phyloP scores from a whole-genome alignment of 345 rosid species.

The Populus deltoides region DNA sequence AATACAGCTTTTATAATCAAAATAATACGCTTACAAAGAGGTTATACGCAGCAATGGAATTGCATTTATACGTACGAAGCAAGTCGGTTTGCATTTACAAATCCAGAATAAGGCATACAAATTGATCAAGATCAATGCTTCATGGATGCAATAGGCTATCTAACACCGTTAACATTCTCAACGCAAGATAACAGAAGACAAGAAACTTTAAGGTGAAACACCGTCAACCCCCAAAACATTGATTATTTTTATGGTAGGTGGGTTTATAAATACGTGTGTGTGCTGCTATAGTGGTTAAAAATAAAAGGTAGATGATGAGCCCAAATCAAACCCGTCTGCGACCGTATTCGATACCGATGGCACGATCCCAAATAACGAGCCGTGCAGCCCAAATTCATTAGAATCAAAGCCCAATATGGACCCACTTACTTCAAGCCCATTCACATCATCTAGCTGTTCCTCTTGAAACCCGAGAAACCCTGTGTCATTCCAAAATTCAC shows the following conservation, averaged over 20 bases:
- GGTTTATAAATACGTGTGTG: neutral
- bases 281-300: neutral
- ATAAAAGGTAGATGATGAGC: constrained; percentile 37
- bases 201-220: neutral
- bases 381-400: constrained; percentile 27
- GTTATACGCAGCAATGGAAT: neutral
- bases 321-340: constrained; percentile 41
- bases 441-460: constrained; percentile 14
- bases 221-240: neutral
- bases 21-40: neutral
- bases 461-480: constrained; percentile 31
- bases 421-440: constrained; percentile 9
- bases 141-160: neutral
- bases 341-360: constrained; percentile 33
- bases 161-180: neutral
- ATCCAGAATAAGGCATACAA: neutral
- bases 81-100: neutral
- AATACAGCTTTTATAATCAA: neutral
- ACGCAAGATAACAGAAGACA: neutral
- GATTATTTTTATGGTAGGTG: neutral
- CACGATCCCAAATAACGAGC: constrained; percentile 26
- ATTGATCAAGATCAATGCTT: neutral
- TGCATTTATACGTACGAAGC: too few relatives aligned
- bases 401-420: constrained; percentile 28
- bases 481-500: constrained; percentile 38